Evolutionary conservation across 2,329 filamentous ascomycete genomes (phyloP).

Genomic region (Eurotiales sp.): DNA sequence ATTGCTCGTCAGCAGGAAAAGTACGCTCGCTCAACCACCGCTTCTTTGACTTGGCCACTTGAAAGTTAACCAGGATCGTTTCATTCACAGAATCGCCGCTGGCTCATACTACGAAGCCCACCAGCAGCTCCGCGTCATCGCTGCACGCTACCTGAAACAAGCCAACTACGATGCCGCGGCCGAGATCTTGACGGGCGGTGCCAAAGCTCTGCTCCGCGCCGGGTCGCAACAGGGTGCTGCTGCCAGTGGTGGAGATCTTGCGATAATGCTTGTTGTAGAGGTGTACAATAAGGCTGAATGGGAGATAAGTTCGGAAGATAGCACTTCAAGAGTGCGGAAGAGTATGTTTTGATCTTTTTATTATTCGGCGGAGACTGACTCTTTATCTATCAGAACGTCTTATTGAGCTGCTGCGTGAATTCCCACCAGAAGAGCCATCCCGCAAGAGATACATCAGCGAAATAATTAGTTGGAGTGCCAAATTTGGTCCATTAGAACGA

Average conservation of each 20-base stretch:
- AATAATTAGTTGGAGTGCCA: slow-evolving; percentile 82
- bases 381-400: slow-evolving; percentile 50
- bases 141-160: slow-evolving; percentile 86
- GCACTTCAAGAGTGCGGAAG: slow-evolving; percentile 63
- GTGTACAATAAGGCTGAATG: slow-evolving; percentile 85
- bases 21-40: slow-evolving; percentile 35
- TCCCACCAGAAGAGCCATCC: slow-evolving; percentile 78
- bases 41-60: slow-evolving; percentile 3
- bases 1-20: slow-evolving; percentile 74
- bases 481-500: slow-evolving; percentile 79
- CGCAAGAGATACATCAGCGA: slow-evolving; percentile 89
- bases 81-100: slow-evolving; percentile 74
- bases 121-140: slow-evolving; percentile 94
- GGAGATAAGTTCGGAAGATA: slow-evolving; percentile 58
- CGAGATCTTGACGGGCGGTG: slow-evolving; percentile 80
- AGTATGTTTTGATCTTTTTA: slow-evolving; percentile 29
- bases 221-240: slow-evolving; percentile 76
- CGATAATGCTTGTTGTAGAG: slow-evolving; percentile 79
- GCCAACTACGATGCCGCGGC: slow-evolving; percentile 80
- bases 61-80: no score
- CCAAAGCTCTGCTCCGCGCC: slow-evolving; percentile 67
- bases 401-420: slow-evolving; percentile 73
- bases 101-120: slow-evolving; percentile 97
- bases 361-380: no score
- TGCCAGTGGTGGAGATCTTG: slow-evolving; percentile 86